A percentile compares a stretch with the other conserved stretches of the same genome.
phyloP scores from a whole-genome alignment of 2,329 filamentous ascomycete species.

The Xylariaceae sp. region DNA sequence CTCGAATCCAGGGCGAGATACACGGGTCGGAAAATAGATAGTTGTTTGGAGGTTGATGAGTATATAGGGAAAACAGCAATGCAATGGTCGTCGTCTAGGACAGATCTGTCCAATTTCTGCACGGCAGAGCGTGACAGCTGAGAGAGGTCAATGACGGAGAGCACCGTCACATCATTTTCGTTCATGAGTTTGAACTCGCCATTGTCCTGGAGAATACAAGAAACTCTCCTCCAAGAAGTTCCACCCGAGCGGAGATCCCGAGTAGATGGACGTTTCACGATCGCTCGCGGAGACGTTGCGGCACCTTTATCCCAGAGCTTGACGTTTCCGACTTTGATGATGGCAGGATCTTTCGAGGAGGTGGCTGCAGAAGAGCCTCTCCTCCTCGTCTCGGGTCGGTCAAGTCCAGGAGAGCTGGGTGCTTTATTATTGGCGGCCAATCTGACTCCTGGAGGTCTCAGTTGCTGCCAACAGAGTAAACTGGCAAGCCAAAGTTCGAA shows the following conservation, averaged over 20 bases:
- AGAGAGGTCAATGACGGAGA: constrained; percentile 82
- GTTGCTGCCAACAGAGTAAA: constrained; percentile 76
- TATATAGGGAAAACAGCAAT: constrained; percentile 96
- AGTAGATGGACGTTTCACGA: constrained; percentile 57
- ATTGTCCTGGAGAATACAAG: constrained; percentile 91
- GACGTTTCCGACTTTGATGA: constrained; percentile 94
- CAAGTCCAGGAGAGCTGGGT: constrained; percentile 34
- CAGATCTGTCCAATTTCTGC: constrained; percentile 84
- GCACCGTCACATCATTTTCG: constrained; percentile 75
- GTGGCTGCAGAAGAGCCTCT: constrained; percentile 39
- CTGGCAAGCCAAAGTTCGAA: constrained; percentile 79
- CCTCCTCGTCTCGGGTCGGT: constrained; percentile 43
- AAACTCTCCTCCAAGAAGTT: constrained; percentile 81
- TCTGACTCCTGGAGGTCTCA: constrained; percentile 59
- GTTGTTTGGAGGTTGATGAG: constrained; percentile 66
- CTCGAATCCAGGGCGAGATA: constrained; percentile 85
- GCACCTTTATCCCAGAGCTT: constrained; percentile 83
- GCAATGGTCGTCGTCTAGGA: constrained; percentile 89
- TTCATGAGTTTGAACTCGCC: constrained; percentile 89
- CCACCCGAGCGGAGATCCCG: constrained; percentile 52
- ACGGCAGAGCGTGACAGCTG: constrained; percentile 87
- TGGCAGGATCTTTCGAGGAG: constrained; percentile 64
- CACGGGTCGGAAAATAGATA: constrained; percentile 80
- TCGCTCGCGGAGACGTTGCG: constrained; percentile 52
- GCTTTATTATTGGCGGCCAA: constrained; percentile 44